Base-by-base conservation (phyloP, 148 eudicot species). In the Camellia japonica region DNA sequence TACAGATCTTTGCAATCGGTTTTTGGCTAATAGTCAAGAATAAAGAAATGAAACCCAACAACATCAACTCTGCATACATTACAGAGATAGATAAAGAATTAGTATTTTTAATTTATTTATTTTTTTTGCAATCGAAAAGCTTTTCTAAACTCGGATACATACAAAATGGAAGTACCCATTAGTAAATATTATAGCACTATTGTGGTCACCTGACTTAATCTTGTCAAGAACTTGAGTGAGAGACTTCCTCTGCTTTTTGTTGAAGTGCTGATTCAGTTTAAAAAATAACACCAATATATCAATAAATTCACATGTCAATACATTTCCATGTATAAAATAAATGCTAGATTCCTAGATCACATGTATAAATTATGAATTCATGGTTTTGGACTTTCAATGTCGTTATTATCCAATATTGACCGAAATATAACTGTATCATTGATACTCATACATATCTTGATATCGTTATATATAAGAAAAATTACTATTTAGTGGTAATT, bases 21-120 rank as follows among this genome's bases (percentile, higher is more conserved):
- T 75, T 80, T 44, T 87, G 75, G 10, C 8, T 10, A 5, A 87
- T 75, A 14, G 85, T 82, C 62, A 87, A 77, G 38, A 84, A 71
- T 82, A 87, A 80, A 20, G 89, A 87, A 19, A 87, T 74, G 69
- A 87, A 87, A n/a, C 89, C 89, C 82, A 87, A 65, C 68, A 87
- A 82, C 85, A 87, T 7, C 84, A 87, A 83, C 18, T 87, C 89
- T 87, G 59, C 80, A 84, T 7, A 10, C 16, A 16, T 2, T 18
- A 61, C 2, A 68, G 54, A 44, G 69, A 11, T 54, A n/a, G 60
- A 30, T 13, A 59, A 30, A 41, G 67, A 56, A 13, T 10, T 2
- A 23, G 2, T 16, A 11, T 3, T 6, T 3, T 66, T n/a, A 69
- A n/a, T n/a, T n/a, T n/a, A n/a, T n/a, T 23, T 23, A 0, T 23